Percentiles rank a stretch among this genome's conserved stretches.
phyloP scores from a whole-genome alignment of 2,329 filamentous ascomycete genomes.

The Zymoseptoria pseudotritici region DNA sequence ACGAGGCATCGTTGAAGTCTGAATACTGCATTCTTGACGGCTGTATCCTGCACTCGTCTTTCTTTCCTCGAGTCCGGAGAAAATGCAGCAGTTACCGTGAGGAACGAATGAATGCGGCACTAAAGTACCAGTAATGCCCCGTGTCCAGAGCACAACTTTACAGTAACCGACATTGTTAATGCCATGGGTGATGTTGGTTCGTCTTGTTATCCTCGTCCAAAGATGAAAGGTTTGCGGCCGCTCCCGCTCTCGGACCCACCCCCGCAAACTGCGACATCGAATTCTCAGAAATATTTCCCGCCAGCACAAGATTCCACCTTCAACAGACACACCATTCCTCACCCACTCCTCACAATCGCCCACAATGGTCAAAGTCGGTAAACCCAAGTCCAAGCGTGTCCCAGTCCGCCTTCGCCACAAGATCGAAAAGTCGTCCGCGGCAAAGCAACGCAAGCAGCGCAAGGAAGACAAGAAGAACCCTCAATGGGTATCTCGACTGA shows the following conservation, averaged over 20 bases:
- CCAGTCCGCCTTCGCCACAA: slow-evolving; percentile 87
- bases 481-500: slow-evolving; percentile 88
- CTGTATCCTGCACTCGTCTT: background rate
- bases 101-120: background rate
- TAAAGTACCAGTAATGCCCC: too few species aligned
- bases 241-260: background rate
- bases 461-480: slow-evolving; percentile 95
- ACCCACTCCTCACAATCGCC: background rate
- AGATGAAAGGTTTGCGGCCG: background rate
- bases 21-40: slow-evolving; percentile 1
- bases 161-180: too few species aligned
- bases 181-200: too few species aligned
- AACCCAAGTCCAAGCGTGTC: slow-evolving; percentile 89
- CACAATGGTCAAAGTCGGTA: slow-evolving; percentile 28
- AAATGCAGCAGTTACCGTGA: background rate
- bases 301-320: background rate
- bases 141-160: too few species aligned
- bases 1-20: slow-evolving; percentile 5
- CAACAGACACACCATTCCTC: background rate
- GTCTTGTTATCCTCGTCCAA: background rate
- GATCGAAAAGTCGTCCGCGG: slow-evolving; percentile 84
- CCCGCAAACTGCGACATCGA: background rate
- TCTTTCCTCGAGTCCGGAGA: background rate
- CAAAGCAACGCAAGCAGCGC: slow-evolving; percentile 83
- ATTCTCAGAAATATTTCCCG: background rate